Evolutionary conservation across 768 basidiomycete genomes (phyloP).

Genomic region (Boletus subparvulus): DNA sequence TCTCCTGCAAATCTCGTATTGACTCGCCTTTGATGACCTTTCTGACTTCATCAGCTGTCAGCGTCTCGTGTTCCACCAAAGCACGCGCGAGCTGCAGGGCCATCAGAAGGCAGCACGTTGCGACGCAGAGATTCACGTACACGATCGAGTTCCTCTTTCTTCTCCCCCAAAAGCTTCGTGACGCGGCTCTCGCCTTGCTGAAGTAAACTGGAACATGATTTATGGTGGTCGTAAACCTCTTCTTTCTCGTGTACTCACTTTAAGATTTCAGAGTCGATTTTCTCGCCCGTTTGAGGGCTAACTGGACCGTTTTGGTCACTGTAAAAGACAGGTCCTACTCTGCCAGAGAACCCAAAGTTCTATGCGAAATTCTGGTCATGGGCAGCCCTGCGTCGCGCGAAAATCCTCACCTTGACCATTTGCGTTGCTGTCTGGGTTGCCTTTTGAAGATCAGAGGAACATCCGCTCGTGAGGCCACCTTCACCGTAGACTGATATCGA

Average conservation of each 20-base stretch:
- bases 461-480: slow-evolving; percentile 89
- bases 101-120: background rate
- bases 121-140: slow-evolving; percentile 39
- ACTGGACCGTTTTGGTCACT: slow-evolving; percentile 68
- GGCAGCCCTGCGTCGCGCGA: background rate
- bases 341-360: slow-evolving; percentile 77
- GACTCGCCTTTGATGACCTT: slow-evolving; percentile 83
- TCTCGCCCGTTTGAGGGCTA: slow-evolving; percentile 73
- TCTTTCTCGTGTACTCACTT: slow-evolving; percentile 47
- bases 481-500: slow-evolving; percentile 69
- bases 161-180: slow-evolving; percentile 58
- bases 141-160: slow-evolving; percentile 72
- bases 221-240: too few species aligned
- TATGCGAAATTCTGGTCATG: slow-evolving; percentile 28
- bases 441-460: slow-evolving; percentile 79
- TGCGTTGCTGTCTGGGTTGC: slow-evolving; percentile 78
- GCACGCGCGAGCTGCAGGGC: slow-evolving; percentile 75
- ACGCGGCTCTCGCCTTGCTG: slow-evolving; percentile 70
- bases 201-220: slow-evolving; percentile 47
- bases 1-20: slow-evolving; percentile 68
- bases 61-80: slow-evolving; percentile 92
- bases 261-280: slow-evolving; percentile 87
- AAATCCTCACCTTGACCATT: slow-evolving; percentile 80
- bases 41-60: slow-evolving; percentile 82
- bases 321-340: slow-evolving; percentile 81